Evolutionary conservation across 2,329 filamentous ascomycete species (phyloP), one percentile per base, ranked within the genome.

Genomic region (Hymenoscyphus scutula): DNA sequence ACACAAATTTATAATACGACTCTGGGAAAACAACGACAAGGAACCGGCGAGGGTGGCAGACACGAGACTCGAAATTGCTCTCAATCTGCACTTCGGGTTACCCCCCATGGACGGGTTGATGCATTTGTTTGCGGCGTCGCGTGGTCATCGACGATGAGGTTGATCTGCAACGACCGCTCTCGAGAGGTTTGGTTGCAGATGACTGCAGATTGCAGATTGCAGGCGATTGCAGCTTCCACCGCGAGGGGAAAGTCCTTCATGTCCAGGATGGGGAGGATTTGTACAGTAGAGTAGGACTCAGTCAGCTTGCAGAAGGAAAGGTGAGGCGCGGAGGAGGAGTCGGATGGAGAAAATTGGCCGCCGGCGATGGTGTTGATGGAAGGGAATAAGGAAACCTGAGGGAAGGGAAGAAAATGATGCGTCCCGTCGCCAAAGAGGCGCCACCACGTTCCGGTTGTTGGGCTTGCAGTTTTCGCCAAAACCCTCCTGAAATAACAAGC

Each of bases 151-250:
- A 51, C 45, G 23, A 51, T 51, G 45, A 11, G 45, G 19, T 51
- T 51, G 8, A 51, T n/a, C 45, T 51, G 45, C 27, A 29, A 29
- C 27, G 27, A 29, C 45, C 45, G 45, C 45, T 51, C 19, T 51
- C 11, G 19, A 51, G 19, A 51, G 19, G 34, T 17, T 37, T 37
- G 23, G 45, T 51, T 51, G 45, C 10, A 51, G 45, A 51, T 51
- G 45, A 51, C 45, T 51, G 45, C 45, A 51, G 45, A 51, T 51
- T 51, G 45, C 45, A 51, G 45, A 51, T 51, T 51, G 45, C 45
- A 48, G 41, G 34, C 13, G 11, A 48, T 23, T 48, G 19, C 41
- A 51, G 41, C 17, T 41, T 45, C 41, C 4, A 45, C 4, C 6
- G 38, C 6, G 38, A 45, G 38, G 38, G 38, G 38, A 17, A 45